Percentiles rank a stretch among this genome's conserved stretches.
Evolutionary conservation across 768 basidiomycete species (phyloP).

Genomic region (Suillus brevipes): DNA sequence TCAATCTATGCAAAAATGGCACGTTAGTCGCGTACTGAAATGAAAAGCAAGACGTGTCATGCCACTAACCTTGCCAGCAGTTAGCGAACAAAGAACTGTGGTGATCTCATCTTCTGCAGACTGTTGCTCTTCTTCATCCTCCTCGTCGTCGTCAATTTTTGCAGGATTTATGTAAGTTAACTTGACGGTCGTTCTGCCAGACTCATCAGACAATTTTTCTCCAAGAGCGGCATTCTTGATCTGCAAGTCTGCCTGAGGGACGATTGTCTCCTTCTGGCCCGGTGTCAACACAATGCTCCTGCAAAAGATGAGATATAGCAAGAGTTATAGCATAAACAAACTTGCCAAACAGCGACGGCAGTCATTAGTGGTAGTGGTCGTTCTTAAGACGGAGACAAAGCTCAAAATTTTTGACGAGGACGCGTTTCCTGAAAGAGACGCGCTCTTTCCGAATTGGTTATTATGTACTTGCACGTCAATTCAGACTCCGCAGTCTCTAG

Average conservation of each 20-base stretch:
- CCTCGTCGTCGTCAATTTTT: constrained; percentile 41
- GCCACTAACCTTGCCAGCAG: constrained; percentile 69
- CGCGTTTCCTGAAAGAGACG: constrained; percentile 12
- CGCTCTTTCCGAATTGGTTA: constrained; percentile 1
- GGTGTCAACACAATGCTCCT: constrained; percentile 67
- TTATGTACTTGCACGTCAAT: constrained; percentile 12
- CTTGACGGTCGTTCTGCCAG: constrained; percentile 66
- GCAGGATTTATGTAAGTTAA: constrained; percentile 51
- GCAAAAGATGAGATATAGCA: constrained; percentile 12
- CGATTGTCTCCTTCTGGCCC: constrained; percentile 55
- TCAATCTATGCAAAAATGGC: constrained; percentile 56
- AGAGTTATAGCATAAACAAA: constrained; percentile 15
- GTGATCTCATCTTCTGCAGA: constrained; percentile 42
- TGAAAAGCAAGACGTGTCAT: not conserved
- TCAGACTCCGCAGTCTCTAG: constrained; percentile 46
- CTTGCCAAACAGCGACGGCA: constrained; percentile 68
- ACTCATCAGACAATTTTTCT: constrained; percentile 62
- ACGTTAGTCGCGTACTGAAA: not conserved
- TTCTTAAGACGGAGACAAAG: constrained; percentile 15
- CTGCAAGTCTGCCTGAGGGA: constrained; percentile 66
- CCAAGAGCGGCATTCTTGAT: constrained; percentile 85
- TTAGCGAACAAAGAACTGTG: constrained; percentile 76
- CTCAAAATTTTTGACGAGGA: constrained; percentile 18
- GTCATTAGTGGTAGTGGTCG: constrained; percentile 42
- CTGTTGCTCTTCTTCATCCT: constrained; percentile 41